Base-by-base conservation (phyloP, 306 rosid genomes). In the Rosa persica region DNA sequence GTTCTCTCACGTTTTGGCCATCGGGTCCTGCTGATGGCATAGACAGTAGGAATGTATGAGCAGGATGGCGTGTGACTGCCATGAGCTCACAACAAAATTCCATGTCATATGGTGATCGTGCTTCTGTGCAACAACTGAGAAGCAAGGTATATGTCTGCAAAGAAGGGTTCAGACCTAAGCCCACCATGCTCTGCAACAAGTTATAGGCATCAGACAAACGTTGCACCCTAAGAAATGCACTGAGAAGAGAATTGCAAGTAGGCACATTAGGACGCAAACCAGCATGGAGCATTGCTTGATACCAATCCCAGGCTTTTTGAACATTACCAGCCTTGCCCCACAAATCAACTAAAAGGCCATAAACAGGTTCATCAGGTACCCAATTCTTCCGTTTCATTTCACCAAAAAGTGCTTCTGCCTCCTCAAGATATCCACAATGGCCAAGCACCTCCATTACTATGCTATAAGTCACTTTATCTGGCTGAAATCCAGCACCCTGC, bases 361-460 rank as follows among this genome's bases (percentile, higher is more conserved):
- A 94, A 68, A 94, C 97, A 60, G 93, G 97, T 81, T 94, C 98
- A 72, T 94, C 97, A 1, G 97, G 97, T 62, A 90, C 87, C 97
- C 97, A 90, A 64, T 91, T 87, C 83, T 87, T 89, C 69, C 67
- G 87, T 79, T 85, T 87, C 98, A 94, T 94, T 85, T 94, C 93
- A 61, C 66, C 62, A 78, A 94, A 92, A 44, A 94, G 77, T 36
- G 80, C 92, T 85, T 94, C 97, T 23, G 97, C 95, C 84, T 92
- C 97, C 81, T 90, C 93, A 4, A 94, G 91, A 78, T 83, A 87
- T 70, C 97, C 98, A 83, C 97, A 92, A 75, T 94, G 97, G 65
- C 97, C 98, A 82, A 92, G 96, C 73, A 93, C 98, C 90, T 94
- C 97, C 98, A 92, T 94, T 47, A 94, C 93, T 86, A 94, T 94